Percentiles rank a stretch among this genome's conserved stretches.
Conservation (phyloP, 2,329 filamentous ascomycete species). For the Xylaria sp. region DNA sequence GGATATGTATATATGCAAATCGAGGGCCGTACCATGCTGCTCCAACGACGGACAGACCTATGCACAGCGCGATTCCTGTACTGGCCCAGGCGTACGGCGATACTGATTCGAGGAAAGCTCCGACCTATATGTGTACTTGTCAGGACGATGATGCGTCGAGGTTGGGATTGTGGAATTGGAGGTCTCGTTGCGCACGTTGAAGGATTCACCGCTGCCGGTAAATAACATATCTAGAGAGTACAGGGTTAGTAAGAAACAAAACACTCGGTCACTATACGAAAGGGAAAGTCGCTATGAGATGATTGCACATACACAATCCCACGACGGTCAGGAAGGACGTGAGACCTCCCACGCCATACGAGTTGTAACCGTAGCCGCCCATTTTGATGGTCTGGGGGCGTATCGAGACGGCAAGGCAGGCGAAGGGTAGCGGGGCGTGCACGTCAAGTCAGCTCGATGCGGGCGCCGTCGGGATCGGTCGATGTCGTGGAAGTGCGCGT, state of each 20-base stretch:
- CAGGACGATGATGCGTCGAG: slow-evolving; percentile 38
- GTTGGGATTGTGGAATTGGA: background rate
- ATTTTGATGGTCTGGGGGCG: slow-evolving; percentile 20
- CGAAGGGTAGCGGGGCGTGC: slow-evolving; percentile 14
- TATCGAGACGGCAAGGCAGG: slow-evolving; percentile 7
- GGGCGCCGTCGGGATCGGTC: slow-evolving; percentile 30
- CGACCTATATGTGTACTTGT: slow-evolving; percentile 68
- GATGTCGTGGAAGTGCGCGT: slow-evolving; percentile 23
- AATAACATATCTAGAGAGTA: slow-evolving; percentile 89
- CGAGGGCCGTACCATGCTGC: slow-evolving; percentile 82
- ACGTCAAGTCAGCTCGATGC: slow-evolving; percentile 29
- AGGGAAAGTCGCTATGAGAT: background rate
- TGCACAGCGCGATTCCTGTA: slow-evolving; percentile 91
- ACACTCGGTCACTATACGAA: slow-evolving; percentile 19
- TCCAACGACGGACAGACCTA: slow-evolving; percentile 94
- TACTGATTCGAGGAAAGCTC: slow-evolving; percentile 91
- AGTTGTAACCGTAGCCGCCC: slow-evolving; percentile 32
- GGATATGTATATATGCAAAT: background rate
- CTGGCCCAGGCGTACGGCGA: slow-evolving; percentile 95
- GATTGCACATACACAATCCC: slow-evolving; percentile 46
- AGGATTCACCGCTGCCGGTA: slow-evolving; percentile 92
- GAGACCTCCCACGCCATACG: slow-evolving; percentile 40
- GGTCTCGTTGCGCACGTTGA: slow-evolving; percentile 74
- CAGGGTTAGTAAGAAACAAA: slow-evolving; percentile 22
- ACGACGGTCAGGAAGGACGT: slow-evolving; percentile 42